Base-by-base conservation (phyloP, 345 rosid species). In the Arabidopsis arenosa region DNA sequence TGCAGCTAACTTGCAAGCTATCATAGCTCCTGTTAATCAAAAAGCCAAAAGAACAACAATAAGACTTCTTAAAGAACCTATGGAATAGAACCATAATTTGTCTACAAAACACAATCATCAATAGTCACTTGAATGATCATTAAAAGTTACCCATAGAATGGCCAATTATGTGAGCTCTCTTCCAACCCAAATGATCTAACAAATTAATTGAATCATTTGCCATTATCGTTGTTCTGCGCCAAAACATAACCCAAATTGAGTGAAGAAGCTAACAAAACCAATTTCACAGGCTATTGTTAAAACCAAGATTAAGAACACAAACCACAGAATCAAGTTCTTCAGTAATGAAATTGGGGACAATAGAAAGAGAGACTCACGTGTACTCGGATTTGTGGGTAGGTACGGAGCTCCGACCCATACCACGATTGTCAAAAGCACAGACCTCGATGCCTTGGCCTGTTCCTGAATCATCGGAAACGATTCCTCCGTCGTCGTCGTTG, bases 391-490 rank as follows among this genome's bases (percentile, higher is more conserved):
- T 89, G 32, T 77, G 79, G 60, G 80, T 83, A 59, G 99, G 99
- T 0, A 93, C 63, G 55, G 92, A 89, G 86, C 98, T 95, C 76
- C 86, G 86, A 64, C 99, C 99, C 86, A 95, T 77, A 14, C 99
- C 99, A 33, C 99, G 99, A 77, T 95, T 95, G 66, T 95, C 99
- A 61, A 95, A 91, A 4, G 94, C 96, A 66, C 98, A 95, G 4
- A 93, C 93, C 83, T 93, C 92, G 48, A 61, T 36, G 39, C 68
- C n/a, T n/a, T n/a, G n/a, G n/a, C n/a, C n/a, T n/a, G n/a, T n/a
- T n/a, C n/a, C 68, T 28, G 61, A 66, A 68, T 70, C 84, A 49
- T 15, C 73, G 43, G 35, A 44, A 36, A 17, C 48, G 17, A 21
- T 61, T 26, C 66, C 81, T 0, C 84, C 86, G n/a, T 81, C 90